phyloP scores from a whole-genome alignment of 805 yeast genomes.

The Starmerella tilneyi region DNA sequence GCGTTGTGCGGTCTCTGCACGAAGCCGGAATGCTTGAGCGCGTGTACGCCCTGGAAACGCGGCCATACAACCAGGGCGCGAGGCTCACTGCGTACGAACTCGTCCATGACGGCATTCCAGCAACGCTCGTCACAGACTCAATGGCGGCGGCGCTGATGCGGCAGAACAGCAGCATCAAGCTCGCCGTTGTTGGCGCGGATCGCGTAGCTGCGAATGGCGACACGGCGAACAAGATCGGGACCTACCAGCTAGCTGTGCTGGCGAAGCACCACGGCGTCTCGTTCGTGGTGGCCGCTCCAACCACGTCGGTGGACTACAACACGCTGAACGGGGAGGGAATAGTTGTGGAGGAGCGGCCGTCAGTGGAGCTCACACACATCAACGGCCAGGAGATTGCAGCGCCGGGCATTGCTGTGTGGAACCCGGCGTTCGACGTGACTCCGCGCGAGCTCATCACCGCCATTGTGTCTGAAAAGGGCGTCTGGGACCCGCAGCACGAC shows the following conservation, averaged over 20 bases:
- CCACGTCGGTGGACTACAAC: slow-evolving; percentile 69
- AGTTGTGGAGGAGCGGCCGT: slow-evolving; percentile 78
- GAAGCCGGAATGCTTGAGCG: slow-evolving; percentile 46
- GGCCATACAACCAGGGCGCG: slow-evolving; percentile 96
- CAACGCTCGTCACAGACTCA: slow-evolving; percentile 79
- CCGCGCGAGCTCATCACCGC: slow-evolving; percentile 75
- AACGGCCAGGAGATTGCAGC: slow-evolving; percentile 74
- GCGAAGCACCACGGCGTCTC: slow-evolving; percentile 60
- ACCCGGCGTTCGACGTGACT: slow-evolving; percentile 92
- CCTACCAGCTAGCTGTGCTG: slow-evolving; percentile 72
- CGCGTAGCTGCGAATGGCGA: slow-evolving; percentile 89
- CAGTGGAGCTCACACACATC: slow-evolving; percentile 64
- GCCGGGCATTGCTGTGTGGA: slow-evolving; percentile 78
- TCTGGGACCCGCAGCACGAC: slow-evolving; percentile 18
- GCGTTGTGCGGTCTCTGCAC: slow-evolving; percentile 69
- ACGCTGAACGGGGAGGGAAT: slow-evolving; percentile 64
- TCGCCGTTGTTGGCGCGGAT: slow-evolving; percentile 90
- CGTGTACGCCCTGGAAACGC: slow-evolving; percentile 81
- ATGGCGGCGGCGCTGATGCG: slow-evolving; percentile 75
- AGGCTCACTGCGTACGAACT: slow-evolving; percentile 85
- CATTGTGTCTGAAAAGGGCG: slow-evolving; percentile 74
- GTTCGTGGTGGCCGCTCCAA: slow-evolving; percentile 92
- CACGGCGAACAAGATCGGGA: slow-evolving; percentile 93
- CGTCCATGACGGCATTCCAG: slow-evolving; percentile 74
- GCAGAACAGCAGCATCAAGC: slow-evolving; percentile 57